These are phyloP conservation scores for Pouteria glomerata DNA, from an alignment of 148 eudicot species.

Conservation along the genomic window DNA sequence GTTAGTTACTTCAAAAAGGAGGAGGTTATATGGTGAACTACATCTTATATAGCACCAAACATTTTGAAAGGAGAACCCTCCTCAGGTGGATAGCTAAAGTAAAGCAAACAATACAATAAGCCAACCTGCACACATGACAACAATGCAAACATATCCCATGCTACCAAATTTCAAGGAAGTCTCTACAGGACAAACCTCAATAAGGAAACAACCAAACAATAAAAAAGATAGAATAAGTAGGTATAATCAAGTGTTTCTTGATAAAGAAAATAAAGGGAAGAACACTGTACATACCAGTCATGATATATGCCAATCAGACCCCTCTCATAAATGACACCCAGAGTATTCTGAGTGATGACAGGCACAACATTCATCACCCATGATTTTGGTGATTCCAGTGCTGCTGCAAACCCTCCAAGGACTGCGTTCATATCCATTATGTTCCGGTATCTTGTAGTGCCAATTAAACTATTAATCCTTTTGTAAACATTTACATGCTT, in stretches of 20 bases:
- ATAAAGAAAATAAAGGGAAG: not conserved
- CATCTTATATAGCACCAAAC: not conserved
- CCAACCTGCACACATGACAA: not conserved
- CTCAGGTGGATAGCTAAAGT: not conserved
- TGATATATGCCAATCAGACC: conserved; percentile 82
- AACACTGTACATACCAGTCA: conserved; percentile 50
- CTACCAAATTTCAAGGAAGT: not conserved
- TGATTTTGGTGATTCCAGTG: conserved; percentile 56
- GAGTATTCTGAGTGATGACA: conserved; percentile 53
- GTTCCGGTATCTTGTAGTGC: conserved; percentile 56
- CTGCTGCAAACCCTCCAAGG: conserved; percentile 81
- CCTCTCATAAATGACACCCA: conserved; percentile 74
- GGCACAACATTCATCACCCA: conserved; percentile 91
- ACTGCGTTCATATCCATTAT: conserved; percentile 90
- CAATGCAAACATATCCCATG: not conserved
- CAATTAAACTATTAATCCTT: conserved; percentile 45
- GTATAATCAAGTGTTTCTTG: not conserved
- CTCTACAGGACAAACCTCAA: not conserved
- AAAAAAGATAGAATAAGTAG: not conserved
- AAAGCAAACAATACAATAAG: not conserved
- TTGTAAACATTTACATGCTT: conserved; percentile 59
- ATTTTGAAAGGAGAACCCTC: not conserved
- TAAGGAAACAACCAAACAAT: not conserved
- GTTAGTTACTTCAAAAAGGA: not conserved
- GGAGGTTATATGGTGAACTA: not conserved